A percentile compares a stretch with the other conserved stretches of the same genome.
These are phyloP conservation scores for Colletotrichum abscissum DNA, from an alignment of 2,329 filamentous ascomycete genomes.

Conservation along the genomic window DNA sequence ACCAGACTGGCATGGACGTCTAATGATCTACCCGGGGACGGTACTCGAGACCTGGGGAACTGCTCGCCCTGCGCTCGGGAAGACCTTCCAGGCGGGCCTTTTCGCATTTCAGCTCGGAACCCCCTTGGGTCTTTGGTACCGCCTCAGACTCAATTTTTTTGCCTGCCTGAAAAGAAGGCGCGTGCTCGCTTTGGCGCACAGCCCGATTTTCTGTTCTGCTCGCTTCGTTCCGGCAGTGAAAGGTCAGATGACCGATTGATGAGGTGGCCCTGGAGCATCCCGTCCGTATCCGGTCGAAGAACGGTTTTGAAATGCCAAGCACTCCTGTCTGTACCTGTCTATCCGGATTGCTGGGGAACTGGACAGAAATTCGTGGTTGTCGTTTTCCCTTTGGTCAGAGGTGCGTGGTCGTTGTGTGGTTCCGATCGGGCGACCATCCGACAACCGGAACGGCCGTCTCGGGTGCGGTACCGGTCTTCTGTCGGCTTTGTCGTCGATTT, in stretches of 20 bases:
- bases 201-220: neutral
- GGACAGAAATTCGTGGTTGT: neutral
- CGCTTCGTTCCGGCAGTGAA: slow-evolving; percentile 1
- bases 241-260: slow-evolving; percentile 30
- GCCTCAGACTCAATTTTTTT: neutral
- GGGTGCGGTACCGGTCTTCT: neutral
- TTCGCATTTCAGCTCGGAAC: slow-evolving; percentile 10
- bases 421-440: slow-evolving; percentile 4
- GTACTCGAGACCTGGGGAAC: neutral
- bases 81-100: slow-evolving; percentile 1
- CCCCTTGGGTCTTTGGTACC: neutral
- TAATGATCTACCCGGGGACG: neutral
- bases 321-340: neutral
- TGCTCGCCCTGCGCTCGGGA: slow-evolving; percentile 9
- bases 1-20: neutral
- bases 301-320: slow-evolving; percentile 18
- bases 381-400: neutral
- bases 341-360: neutral
- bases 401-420: neutral
- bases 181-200: slow-evolving; percentile 10
- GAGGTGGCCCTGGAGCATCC: slow-evolving; percentile 18
- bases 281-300: neutral
- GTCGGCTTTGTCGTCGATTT: too few relatives aligned
- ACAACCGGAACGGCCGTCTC: slow-evolving; percentile 27
- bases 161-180: neutral